These are phyloP conservation scores for Penicillium sp. DNA, from an alignment of 2,329 filamentous ascomycete genomes.

Conservation along the genomic window DNA sequence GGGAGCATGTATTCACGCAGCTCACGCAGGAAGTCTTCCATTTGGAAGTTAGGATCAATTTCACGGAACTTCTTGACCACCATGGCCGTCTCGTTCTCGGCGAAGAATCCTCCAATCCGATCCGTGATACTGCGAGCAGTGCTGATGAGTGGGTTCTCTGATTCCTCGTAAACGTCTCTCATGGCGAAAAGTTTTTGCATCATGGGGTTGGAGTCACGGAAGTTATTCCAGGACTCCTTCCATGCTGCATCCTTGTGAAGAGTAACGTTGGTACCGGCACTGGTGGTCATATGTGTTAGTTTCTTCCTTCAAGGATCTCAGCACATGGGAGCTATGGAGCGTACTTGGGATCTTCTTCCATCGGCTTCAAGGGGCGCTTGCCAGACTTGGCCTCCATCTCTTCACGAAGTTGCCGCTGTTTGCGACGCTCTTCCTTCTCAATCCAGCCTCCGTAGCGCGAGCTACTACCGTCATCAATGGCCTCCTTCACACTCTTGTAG, in stretches of 20 bases:
- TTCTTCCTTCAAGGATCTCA: slow-evolving; percentile 19
- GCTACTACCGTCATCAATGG: slow-evolving; percentile 94
- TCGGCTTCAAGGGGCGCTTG: slow-evolving; percentile 49
- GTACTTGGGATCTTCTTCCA: slow-evolving; percentile 84
- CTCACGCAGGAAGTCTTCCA: slow-evolving; percentile 90
- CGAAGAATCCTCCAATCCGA: slow-evolving; percentile 88
- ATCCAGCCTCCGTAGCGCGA: slow-evolving; percentile 94
- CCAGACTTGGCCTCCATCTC: slow-evolving; percentile 52
- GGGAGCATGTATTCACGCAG: slow-evolving; percentile 97
- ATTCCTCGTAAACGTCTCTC: slow-evolving; percentile 86
- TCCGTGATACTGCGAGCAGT: slow-evolving; percentile 94
- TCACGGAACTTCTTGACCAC: slow-evolving; percentile 97
- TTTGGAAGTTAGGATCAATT: slow-evolving; percentile 91
- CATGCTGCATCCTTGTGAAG: slow-evolving; percentile 94
- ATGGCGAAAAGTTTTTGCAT: slow-evolving; percentile 84
- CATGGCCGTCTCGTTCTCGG: slow-evolving; percentile 94
- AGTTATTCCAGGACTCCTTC: slow-evolving; percentile 98
- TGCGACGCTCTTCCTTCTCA: slow-evolving; percentile 88
- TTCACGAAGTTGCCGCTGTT: slow-evolving; percentile 67
- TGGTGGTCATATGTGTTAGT: slow-evolving; percentile 35
- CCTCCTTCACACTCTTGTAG: slow-evolving; percentile 88
- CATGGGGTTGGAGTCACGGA: slow-evolving; percentile 81
- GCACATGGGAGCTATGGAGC: slow-evolving; percentile 30
- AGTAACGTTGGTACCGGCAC: slow-evolving; percentile 89
- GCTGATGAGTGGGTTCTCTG: slow-evolving; percentile 89